Percentiles rank a stretch among this genome's conserved stretches.
phyloP scores from a whole-genome alignment of 768 basidiomycete genomes.

The Rhodotorula diobovata region DNA sequence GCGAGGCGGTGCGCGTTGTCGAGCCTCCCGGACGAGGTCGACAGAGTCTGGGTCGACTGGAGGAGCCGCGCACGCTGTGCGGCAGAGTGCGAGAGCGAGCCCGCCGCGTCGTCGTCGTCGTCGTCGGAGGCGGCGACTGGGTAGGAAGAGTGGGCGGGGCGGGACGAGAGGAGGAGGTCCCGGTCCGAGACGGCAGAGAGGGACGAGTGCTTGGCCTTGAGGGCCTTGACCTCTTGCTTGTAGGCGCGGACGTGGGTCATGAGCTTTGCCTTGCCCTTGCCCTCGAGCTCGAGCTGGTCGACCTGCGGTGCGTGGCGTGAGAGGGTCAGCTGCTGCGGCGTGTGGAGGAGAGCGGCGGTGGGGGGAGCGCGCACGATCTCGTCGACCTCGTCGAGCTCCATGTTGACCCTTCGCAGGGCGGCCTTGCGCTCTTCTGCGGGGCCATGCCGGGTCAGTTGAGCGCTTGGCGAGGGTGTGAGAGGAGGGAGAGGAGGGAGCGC shows the following conservation, averaged over 20 bases:
- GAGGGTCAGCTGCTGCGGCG: background rate
- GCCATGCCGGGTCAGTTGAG: background rate
- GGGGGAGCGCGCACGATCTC: slow-evolving; percentile 47
- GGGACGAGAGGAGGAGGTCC: slow-evolving; percentile 26
- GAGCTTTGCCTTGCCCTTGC: slow-evolving; percentile 20
- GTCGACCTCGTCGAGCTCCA: slow-evolving; percentile 51
- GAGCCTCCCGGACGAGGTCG: slow-evolving; percentile 42
- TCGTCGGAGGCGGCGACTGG: slow-evolving; percentile 16
- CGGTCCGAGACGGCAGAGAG: slow-evolving; percentile 27
- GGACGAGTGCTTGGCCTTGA: slow-evolving; percentile 7
- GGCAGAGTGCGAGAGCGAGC: background rate
- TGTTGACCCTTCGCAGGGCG: slow-evolving; percentile 45
- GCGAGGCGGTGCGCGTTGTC: slow-evolving; percentile 50
- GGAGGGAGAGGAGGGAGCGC: slow-evolving; percentile 13
- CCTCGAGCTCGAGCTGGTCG: slow-evolving; percentile 34
- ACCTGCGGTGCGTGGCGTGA: background rate
- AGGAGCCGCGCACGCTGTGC: slow-evolving; percentile 24
- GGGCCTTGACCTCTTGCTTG: slow-evolving; percentile 10
- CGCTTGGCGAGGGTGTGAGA: background rate
- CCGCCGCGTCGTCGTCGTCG: slow-evolving; percentile 6
- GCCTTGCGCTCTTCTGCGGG: slow-evolving; percentile 48
- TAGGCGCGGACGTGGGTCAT: slow-evolving; percentile 20
- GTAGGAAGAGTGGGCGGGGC: slow-evolving; percentile 10
- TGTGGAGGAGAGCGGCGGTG: background rate
- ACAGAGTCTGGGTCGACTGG: slow-evolving; percentile 15